Percentiles rank a stretch among this genome's conserved stretches.
Evolutionary conservation across 73 alveolate species (phyloP).

Genomic region (Paramecium primaurelia): DNA sequence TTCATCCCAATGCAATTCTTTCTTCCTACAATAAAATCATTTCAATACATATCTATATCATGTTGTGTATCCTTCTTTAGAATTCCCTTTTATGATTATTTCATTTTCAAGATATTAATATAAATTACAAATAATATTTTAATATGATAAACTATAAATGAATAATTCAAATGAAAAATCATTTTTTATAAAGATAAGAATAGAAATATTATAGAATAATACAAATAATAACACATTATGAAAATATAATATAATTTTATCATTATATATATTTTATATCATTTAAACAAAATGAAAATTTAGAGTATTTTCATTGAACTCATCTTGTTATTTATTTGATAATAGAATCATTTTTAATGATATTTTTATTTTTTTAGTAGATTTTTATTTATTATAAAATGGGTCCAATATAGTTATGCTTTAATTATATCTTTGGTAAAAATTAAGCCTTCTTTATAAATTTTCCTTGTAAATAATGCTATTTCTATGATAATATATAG

Average conservation of each 20-base stretch:
- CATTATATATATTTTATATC: not conserved
- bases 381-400: not conserved
- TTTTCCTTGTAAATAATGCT: not conserved
- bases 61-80: not conserved
- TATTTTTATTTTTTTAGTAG: not conserved
- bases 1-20: constrained; percentile 69
- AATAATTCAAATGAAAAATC: not conserved
- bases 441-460: not conserved
- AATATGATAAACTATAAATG: too few species aligned
- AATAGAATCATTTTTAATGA: not conserved
- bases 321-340: not conserved
- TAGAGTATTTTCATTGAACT: not conserved
- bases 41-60: not conserved
- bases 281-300: not conserved
- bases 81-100: constrained; percentile 15
- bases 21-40: constrained; percentile 45
- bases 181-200: not conserved
- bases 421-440: not conserved
- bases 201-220: too few species aligned
- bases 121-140: not conserved
- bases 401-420: not conserved
- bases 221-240: too few species aligned
- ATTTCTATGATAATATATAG: not conserved
- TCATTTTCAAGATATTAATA: not conserved
- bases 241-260: not conserved